These are phyloP conservation scores for Penicillium sp. DNA, from an alignment of 2,329 filamentous ascomycete genomes.

Conservation along the genomic window DNA sequence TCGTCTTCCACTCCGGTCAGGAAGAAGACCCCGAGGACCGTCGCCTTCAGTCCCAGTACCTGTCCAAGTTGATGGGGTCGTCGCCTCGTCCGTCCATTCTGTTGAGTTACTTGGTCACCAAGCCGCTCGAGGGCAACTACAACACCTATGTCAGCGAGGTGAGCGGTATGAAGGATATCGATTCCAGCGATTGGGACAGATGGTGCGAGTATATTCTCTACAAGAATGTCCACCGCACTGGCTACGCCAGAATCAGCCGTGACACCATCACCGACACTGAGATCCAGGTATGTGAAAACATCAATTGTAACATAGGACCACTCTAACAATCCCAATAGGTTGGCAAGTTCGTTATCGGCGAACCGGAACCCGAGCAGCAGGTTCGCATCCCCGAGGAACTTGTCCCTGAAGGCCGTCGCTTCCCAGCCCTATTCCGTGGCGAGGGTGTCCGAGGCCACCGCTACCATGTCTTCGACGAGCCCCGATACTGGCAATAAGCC, in stretches of 20 bases:
- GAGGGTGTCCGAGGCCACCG: slow-evolving; percentile 82
- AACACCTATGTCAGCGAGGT: slow-evolving; percentile 85
- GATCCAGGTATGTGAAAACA: slow-evolving; percentile 64
- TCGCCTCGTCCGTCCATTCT: slow-evolving; percentile 77
- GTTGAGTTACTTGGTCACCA: slow-evolving; percentile 88
- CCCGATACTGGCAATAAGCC: slow-evolving; percentile 61
- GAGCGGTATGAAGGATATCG: slow-evolving; percentile 94
- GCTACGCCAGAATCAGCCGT: slow-evolving; percentile 85
- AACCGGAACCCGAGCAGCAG: slow-evolving; percentile 61
- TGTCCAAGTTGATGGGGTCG: slow-evolving; percentile 82
- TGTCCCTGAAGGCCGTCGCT: slow-evolving; percentile 73
- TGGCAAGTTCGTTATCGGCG: slow-evolving; percentile 86
- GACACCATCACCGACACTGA: slow-evolving; percentile 96
- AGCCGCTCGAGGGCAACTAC: slow-evolving; percentile 89
- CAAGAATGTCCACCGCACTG: slow-evolving; percentile 79
- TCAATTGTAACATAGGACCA: slow-evolving; percentile 2
- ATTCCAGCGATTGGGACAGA: slow-evolving; percentile 87
- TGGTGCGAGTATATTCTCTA: slow-evolving; percentile 99
- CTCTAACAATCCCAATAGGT: slow-evolving; percentile 49
- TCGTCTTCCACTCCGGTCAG: slow-evolving; percentile 98
- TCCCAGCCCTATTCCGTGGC: slow-evolving; percentile 80
- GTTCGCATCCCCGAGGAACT: slow-evolving; percentile 68
- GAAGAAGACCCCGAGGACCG: slow-evolving; percentile 94
- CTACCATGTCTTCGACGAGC: slow-evolving; percentile 95
- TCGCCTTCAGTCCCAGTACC: slow-evolving; percentile 78